Evolutionary conservation across 1,139 yeast genomes (phyloP).

Genomic region (Pichia sp.): DNA sequence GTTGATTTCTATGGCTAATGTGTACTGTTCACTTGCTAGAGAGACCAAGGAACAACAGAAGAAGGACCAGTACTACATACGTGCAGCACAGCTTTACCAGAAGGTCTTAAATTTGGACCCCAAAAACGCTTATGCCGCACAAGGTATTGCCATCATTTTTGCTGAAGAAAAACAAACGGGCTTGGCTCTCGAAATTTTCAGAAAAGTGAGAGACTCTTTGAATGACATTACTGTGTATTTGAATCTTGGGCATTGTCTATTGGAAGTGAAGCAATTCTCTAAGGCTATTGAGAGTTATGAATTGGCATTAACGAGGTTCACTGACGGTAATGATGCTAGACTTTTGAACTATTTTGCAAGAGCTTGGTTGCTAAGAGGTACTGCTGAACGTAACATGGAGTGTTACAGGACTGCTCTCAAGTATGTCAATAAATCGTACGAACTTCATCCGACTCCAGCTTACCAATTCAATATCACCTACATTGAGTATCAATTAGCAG

Average conservation of each 20-base stretch:
- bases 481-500: slow-evolving; percentile 83
- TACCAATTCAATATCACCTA: slow-evolving; percentile 76
- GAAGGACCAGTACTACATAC: slow-evolving; percentile 67
- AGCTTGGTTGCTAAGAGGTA: slow-evolving; percentile 85
- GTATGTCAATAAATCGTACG: slow-evolving; percentile 50
- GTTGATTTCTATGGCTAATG: slow-evolving; percentile 80
- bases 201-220: slow-evolving; percentile 85
- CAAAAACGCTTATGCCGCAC: slow-evolving; percentile 91
- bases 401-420: slow-evolving; percentile 57
- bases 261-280: slow-evolving; percentile 73
- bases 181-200: slow-evolving; percentile 76
- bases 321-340: slow-evolving; percentile 57
- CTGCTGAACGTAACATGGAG: slow-evolving; percentile 54
- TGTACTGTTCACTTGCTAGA: slow-evolving; percentile 77
- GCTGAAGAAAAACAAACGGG: slow-evolving; percentile 78
- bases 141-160: slow-evolving; percentile 89
- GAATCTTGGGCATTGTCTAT: slow-evolving; percentile 81
- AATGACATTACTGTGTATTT: slow-evolving; percentile 71
- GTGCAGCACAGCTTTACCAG: slow-evolving; percentile 86
- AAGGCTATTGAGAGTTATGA: slow-evolving; percentile 90
- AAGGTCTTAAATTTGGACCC: slow-evolving; percentile 84
- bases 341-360: slow-evolving; percentile 72
- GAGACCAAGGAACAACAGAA: slow-evolving; percentile 64
- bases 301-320: slow-evolving; percentile 62
- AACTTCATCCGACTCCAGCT: slow-evolving; percentile 33